Percentiles rank a stretch among this genome's conserved stretches.
phyloP scores from a whole-genome alignment of 768 basidiomycete genomes.

The Austroboletus eburneus region DNA sequence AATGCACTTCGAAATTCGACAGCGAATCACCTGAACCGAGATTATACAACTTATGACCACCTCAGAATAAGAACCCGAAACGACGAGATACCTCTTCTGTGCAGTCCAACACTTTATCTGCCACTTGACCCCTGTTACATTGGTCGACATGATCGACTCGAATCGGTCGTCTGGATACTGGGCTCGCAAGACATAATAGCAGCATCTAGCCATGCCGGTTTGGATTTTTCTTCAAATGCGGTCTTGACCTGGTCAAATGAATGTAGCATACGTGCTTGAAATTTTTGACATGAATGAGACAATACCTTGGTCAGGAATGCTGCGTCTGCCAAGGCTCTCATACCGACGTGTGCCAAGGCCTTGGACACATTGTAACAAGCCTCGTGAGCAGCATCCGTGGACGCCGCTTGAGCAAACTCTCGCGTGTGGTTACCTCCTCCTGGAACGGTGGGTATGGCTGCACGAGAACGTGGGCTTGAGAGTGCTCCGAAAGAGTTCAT shows the following conservation, averaged over 20 bases:
- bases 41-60: constrained; percentile 66
- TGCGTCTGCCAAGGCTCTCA: constrained; percentile 64
- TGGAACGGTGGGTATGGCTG: constrained; percentile 68
- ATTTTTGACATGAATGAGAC: too few species aligned
- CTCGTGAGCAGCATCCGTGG: constrained; percentile 55
- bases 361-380: constrained; percentile 66
- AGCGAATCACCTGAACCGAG: constrained; percentile 86
- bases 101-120: constrained; percentile 88
- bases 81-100: constrained; percentile 76
- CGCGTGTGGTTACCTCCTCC: constrained; percentile 76
- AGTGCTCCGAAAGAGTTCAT: not conserved
- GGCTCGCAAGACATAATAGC: constrained; percentile 61
- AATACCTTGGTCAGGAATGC: constrained; percentile 52
- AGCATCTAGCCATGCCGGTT: constrained; percentile 66
- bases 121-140: constrained; percentile 76
- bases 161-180: constrained; percentile 82
- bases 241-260: constrained; percentile 37
- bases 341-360: constrained; percentile 63
- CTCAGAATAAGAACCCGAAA: not conserved
- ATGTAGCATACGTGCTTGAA: not conserved
- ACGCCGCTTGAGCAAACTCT: constrained; percentile 58
- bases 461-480: not conserved
- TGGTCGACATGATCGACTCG: constrained; percentile 62
- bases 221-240: constrained; percentile 42
- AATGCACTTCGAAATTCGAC: constrained; percentile 88